These are phyloP conservation scores for Filosporella fistucella DNA, from an alignment of 495 filamentous ascomycete genomes.

Conservation along the genomic window DNA sequence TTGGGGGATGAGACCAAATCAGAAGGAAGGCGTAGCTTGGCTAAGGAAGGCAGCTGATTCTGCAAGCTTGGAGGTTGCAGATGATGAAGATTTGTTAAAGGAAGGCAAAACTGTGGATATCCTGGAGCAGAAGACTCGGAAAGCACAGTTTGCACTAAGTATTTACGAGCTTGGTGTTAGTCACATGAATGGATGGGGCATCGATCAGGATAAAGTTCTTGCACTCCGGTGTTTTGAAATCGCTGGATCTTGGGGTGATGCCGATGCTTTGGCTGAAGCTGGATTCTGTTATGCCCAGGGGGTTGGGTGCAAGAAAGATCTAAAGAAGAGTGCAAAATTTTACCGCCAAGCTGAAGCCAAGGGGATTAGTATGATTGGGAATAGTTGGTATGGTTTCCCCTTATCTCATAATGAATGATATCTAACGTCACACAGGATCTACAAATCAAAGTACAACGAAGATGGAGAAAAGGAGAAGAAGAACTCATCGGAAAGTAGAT, in stretches of 20 bases:
- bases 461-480: conserved; percentile 35
- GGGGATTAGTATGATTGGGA: conserved; percentile 96
- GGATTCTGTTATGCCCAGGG: conserved; percentile 87
- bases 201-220: conserved; percentile 82
- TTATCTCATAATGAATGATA: conserved; percentile 3
- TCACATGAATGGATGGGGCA: conserved; percentile 97
- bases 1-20: conserved; percentile 94
- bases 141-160: conserved; percentile 88
- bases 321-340: conserved; percentile 88
- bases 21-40: conserved; percentile 85
- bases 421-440: conserved; percentile 59
- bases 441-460: conserved; percentile 85
- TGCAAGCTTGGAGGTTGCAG: conserved; percentile 75
- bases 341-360: conserved; percentile 88
- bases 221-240: conserved; percentile 94
- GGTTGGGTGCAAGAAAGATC: conserved; percentile 86
- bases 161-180: conserved; percentile 96
- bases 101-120: conserved; percentile 60
- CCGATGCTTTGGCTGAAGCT: conserved; percentile 83
- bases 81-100: conserved; percentile 65
- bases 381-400: conserved; percentile 76
- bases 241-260: conserved; percentile 92
- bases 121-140: conserved; percentile 67
- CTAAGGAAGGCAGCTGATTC: conserved; percentile 82
- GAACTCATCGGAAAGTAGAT: neutral